These are phyloP conservation scores for Leishmania turanica DNA, from an alignment of 208 protist species.

Conservation along the genomic window DNA sequence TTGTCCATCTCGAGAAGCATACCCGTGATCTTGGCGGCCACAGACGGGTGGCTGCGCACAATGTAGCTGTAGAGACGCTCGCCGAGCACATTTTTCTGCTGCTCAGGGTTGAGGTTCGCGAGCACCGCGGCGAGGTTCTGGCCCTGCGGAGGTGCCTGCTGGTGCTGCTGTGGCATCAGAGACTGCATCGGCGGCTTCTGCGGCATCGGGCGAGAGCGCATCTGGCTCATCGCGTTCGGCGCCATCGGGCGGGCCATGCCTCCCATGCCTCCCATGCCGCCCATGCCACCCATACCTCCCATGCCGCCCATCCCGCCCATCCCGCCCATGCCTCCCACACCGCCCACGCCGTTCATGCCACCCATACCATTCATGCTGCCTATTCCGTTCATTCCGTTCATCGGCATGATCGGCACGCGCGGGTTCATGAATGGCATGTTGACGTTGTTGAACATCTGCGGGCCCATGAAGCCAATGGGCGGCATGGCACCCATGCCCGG, in stretches of 20 bases:
- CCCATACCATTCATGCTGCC: conserved; percentile 40
- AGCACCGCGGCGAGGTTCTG: conserved; percentile 78
- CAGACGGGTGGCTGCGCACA: conserved; percentile 76
- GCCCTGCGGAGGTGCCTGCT: conserved; percentile 39
- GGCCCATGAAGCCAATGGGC: conserved; percentile 47
- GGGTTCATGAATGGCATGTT: conserved; percentile 81
- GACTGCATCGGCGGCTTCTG: conserved; percentile 72
- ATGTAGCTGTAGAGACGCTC: conserved; percentile 97
- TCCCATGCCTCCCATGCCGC: conserved; percentile 39
- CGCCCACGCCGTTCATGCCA: conserved; percentile 25
- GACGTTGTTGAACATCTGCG: conserved; percentile 66
- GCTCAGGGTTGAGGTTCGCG: conserved; percentile 68
- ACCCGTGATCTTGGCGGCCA: conserved; percentile 98
- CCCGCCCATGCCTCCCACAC: conserved; percentile 36
- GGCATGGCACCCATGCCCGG: conserved; percentile 51
- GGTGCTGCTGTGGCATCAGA: conserved; percentile 61
- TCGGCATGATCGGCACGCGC: conserved; percentile 82
- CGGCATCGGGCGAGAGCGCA: conserved; percentile 56
- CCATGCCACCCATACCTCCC: conserved; percentile 39
- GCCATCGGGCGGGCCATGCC: conserved; percentile 40
- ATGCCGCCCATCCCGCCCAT: conserved; percentile 39
- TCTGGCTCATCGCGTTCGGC: conserved; percentile 79
- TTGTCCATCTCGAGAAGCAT: conserved; percentile 99
- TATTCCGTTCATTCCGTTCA: conserved; percentile 42
- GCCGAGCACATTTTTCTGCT: conserved; percentile 96